phyloP scores from a whole-genome alignment of 179 eudicot species.

The Drosera spatulata region DNA sequence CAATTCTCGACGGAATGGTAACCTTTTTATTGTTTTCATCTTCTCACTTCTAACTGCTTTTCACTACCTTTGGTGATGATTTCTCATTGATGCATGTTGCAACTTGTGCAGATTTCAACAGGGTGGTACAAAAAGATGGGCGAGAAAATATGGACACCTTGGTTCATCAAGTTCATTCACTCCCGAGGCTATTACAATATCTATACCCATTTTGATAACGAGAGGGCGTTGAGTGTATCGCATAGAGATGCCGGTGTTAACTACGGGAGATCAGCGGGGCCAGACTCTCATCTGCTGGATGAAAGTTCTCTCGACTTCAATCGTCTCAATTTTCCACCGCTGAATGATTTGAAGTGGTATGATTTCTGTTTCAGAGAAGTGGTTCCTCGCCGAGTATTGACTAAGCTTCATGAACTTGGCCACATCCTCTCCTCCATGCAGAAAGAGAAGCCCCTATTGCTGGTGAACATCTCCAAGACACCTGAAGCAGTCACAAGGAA shows the following conservation, averaged over 20 bases:
- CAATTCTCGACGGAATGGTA: constrained; percentile 92
- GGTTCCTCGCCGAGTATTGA: constrained; percentile 48
- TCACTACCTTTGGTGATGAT: background rate
- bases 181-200: constrained; percentile 75
- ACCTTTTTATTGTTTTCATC: constrained; percentile 1
- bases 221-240: constrained; percentile 74
- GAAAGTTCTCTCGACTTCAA: constrained; percentile 29
- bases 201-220: constrained; percentile 68
- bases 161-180: constrained; percentile 93
- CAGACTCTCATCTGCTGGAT: constrained; percentile 69
- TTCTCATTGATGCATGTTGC: background rate
- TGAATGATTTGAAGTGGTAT: constrained; percentile 65
- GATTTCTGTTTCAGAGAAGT: constrained; percentile 89
- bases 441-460: constrained; percentile 40
- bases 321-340: constrained; percentile 39
- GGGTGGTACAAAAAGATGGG: constrained; percentile 99
- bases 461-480: constrained; percentile 37
- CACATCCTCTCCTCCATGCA: constrained; percentile 42
- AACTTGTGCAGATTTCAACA: constrained; percentile 62
- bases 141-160: constrained; percentile 96
- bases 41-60: background rate
- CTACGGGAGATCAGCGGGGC: constrained; percentile 86
- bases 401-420: constrained; percentile 36
- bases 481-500: constrained; percentile 39
- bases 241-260: constrained; percentile 98